Percentiles rank a stretch among this genome's conserved stretches.
phyloP scores from a whole-genome alignment of 805 yeast species.

The Saccharomycopsis fodiens region DNA sequence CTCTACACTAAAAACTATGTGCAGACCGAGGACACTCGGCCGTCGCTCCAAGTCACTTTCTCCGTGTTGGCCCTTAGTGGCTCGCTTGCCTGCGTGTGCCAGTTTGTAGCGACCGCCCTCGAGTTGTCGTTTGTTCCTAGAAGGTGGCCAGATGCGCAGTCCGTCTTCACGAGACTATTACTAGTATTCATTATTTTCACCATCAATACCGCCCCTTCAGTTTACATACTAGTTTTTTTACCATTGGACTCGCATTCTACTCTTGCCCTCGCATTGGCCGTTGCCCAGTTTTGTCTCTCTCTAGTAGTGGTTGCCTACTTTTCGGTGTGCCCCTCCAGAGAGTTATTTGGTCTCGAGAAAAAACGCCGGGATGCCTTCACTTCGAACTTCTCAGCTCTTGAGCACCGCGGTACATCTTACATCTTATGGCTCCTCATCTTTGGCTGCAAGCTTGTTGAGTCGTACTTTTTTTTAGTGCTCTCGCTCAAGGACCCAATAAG shows the following conservation, averaged over 20 bases:
- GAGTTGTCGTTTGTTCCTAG: constrained; percentile 97
- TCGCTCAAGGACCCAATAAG: constrained; percentile 93
- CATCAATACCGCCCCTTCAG: constrained; percentile 76
- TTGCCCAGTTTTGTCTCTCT: constrained; percentile 67
- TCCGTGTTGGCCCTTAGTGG: constrained; percentile 92
- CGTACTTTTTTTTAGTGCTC: constrained; percentile 83
- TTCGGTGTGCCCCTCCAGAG: constrained; percentile 92
- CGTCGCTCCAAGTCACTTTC: constrained; percentile 84
- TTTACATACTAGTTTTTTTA: constrained; percentile 77
- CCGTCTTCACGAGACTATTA: constrained; percentile 76
- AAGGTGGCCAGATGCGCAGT: constrained; percentile 99
- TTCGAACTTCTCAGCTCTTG: too few relatives aligned
- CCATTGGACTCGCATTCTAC: constrained; percentile 56
- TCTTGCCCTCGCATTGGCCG: constrained; percentile 69
- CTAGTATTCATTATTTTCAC: constrained; percentile 59
- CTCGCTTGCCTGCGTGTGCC: constrained; percentile 70
- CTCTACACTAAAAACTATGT: constrained; percentile 81
- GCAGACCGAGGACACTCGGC: constrained; percentile 76
- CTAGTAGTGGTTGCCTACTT: constrained; percentile 48
- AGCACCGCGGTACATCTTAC: constrained; percentile 91
- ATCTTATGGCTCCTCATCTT: constrained; percentile 85
- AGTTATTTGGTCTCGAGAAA: constrained; percentile 82
- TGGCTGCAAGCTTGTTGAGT: constrained; percentile 81
- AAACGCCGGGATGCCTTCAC: too few relatives aligned
- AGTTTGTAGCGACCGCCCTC: constrained; percentile 77